Evolutionary conservation across 805 yeast species (phyloP).

Genomic region (Monosporozyma solicola): DNA sequence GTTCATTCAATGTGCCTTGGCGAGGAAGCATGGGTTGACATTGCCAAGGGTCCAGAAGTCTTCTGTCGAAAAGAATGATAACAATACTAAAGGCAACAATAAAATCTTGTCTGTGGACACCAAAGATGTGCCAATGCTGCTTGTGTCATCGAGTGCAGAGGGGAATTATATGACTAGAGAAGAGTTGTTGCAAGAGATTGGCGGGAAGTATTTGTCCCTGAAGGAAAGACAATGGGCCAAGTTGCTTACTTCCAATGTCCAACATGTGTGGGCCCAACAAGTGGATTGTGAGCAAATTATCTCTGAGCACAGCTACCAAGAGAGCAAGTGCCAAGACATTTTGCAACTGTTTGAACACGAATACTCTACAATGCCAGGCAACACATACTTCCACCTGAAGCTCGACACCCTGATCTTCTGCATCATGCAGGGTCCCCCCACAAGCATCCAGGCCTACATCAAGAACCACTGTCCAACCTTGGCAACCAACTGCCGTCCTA

Average conservation of each 20-base stretch:
- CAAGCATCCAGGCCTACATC: not conserved
- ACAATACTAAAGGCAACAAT: not conserved
- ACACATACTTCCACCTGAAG: not conserved
- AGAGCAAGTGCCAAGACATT: not conserved
- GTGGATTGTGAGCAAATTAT: too few relatives aligned
- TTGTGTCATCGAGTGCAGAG: not conserved
- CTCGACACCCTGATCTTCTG: not conserved
- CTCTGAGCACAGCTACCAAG: not conserved
- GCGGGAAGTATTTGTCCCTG: not conserved
- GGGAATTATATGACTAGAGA: not conserved
- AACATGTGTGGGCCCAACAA: not conserved
- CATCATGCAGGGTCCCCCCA: not conserved
- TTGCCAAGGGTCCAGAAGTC: not conserved
- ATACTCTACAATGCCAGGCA: not conserved
- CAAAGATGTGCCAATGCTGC: not conserved
- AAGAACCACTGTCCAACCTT: not conserved
- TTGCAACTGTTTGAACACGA: not conserved
- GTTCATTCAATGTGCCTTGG: conserved; percentile 33
- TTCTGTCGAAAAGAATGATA: not conserved
- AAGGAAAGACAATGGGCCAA: not conserved
- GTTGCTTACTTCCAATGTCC: not conserved
- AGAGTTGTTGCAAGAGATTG: not conserved
- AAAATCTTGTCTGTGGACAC: not conserved
- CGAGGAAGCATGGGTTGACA: not conserved
- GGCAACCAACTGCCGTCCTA: not conserved